Evolutionary conservation across 2,329 filamentous ascomycete species (phyloP).

Genomic region (Ophiocordyceps camponoti-floridani): DNA sequence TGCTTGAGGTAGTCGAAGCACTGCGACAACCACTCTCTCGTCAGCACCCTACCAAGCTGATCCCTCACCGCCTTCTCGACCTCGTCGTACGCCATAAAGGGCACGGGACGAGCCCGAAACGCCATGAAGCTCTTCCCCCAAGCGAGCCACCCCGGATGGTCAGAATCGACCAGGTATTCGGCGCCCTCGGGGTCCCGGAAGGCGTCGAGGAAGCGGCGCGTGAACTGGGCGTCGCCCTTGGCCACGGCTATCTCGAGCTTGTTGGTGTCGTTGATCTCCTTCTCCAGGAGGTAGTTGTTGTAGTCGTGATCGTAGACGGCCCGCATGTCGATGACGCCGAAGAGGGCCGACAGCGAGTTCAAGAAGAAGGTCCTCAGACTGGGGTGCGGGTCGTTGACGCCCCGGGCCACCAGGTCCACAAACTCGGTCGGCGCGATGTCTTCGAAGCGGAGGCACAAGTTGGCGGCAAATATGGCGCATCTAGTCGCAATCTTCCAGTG

Average conservation of each 20-base stretch:
- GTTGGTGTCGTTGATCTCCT: conserved; percentile 54
- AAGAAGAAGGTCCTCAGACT: conserved; percentile 67
- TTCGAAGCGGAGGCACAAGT: conserved; percentile 82
- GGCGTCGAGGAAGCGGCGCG: conserved; percentile 54
- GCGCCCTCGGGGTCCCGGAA: conserved; percentile 53
- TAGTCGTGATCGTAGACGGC: conserved; percentile 77
- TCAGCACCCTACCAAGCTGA: conserved; percentile 66
- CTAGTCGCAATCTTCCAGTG: conserved; percentile 95
- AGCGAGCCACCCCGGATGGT: conserved; percentile 90
- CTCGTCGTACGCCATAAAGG: conserved; percentile 58
- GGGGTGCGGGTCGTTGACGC: conserved; percentile 81
- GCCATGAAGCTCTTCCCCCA: conserved; percentile 82
- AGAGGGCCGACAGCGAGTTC: conserved; percentile 56
- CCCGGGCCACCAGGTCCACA: conserved; percentile 64
- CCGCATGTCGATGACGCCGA: conserved; percentile 74
- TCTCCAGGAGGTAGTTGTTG: conserved; percentile 67
- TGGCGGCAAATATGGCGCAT: conserved; percentile 79
- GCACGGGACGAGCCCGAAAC: conserved; percentile 52
- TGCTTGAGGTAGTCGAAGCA: conserved; percentile 93
- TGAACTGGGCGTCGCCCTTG: conserved; percentile 62
- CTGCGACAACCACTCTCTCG: conserved; percentile 68
- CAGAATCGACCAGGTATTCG: conserved; percentile 79
- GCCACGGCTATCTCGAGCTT: conserved; percentile 58
- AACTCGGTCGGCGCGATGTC: conserved; percentile 66
- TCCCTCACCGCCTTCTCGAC: conserved; percentile 55